phyloP scores from a whole-genome alignment of 2,329 filamentous ascomycete genomes.

The Alternaria burnsii region DNA sequence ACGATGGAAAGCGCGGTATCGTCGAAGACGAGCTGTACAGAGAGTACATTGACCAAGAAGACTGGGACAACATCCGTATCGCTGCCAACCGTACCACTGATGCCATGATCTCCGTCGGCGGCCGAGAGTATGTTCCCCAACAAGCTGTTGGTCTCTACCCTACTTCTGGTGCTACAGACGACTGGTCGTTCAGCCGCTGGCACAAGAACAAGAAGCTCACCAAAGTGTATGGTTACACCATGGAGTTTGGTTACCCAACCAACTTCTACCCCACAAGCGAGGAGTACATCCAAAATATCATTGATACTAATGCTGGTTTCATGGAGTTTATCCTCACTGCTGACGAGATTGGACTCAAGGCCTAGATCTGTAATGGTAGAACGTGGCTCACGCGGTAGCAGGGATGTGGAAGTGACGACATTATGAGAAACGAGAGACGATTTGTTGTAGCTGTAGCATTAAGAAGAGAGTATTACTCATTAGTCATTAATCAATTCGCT shows the following conservation, averaged over 20 bases:
- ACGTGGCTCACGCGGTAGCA: neutral
- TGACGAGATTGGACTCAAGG: conserved; percentile 43
- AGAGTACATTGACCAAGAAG: conserved; percentile 49
- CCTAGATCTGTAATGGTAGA: conserved; percentile 8
- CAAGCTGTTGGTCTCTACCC: conserved; percentile 52
- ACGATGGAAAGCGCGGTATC: conserved; percentile 61
- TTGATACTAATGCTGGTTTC: conserved; percentile 54
- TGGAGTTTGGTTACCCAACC: conserved; percentile 53
- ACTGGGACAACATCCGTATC: conserved; percentile 44
- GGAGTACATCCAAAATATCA: conserved; percentile 53
- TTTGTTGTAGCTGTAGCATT: neutral
- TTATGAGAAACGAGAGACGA: conserved; percentile 7
- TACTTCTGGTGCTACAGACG: conserved; percentile 49
- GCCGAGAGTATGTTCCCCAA: conserved; percentile 41
- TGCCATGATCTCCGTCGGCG: conserved; percentile 49
- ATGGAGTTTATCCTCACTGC: conserved; percentile 53
- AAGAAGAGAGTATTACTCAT: neutral
- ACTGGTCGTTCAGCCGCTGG: conserved; percentile 50
- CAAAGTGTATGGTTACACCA: conserved; percentile 53
- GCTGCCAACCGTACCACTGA: conserved; percentile 45
- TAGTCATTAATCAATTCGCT: neutral
- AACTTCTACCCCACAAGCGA: conserved; percentile 53
- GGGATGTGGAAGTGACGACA: conserved; percentile 1
- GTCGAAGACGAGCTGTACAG: conserved; percentile 61
- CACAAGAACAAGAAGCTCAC: conserved; percentile 48